Evolutionary conservation across 108 stramenopile genomes (phyloP), one percentile per base, ranked within the genome.

Genomic region (Skeletonema grethae): DNA sequence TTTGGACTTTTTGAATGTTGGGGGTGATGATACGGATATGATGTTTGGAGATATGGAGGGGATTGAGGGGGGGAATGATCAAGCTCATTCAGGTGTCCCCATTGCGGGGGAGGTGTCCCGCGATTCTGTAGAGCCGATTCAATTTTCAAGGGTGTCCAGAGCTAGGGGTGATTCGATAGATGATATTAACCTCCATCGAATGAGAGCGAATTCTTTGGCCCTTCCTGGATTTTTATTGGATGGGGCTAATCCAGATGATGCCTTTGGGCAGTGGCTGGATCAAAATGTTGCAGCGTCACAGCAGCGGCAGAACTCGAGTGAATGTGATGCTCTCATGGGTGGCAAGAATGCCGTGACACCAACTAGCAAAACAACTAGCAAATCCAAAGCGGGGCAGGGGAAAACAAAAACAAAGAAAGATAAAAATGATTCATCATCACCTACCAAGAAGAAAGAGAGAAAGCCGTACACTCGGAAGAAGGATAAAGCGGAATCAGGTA

Each of bases 1-100:
- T 72, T 85, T 93, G 65, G 95, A 95, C 74, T 92, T 92, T 75
- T 77, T 95, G 61, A 90, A 87, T 62, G 86, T 95, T 30, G 76
- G 81, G 46, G 83, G 79, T 34, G 32, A 41, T 38, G 56, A 55
- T 15, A 67, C 41, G 30, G 77, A 58, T 28, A 58, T 78, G 46
- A 68, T 66, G 64, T 69, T 71, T 36, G 81, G 81, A 9, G 39
- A 50, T 46, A 75, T 76, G 38, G 77, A 66, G 55, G 68, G 69
- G 24, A 58, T 66, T 16, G 45, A 32, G 5, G 80, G 74, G 31
- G 25, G 25, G 25, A 59, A 75, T 61, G 63, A 69, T 63, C 48
- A 31, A 60, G 24, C 39, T 35, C 28, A 34, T 9, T n/a, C 29
- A 22, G 25, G 84, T 15, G 81, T 86, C 16, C 76, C 75, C 9